Conservation (phyloP, 441 rosid genomes). For the Pelargonium citronellum region DNA sequence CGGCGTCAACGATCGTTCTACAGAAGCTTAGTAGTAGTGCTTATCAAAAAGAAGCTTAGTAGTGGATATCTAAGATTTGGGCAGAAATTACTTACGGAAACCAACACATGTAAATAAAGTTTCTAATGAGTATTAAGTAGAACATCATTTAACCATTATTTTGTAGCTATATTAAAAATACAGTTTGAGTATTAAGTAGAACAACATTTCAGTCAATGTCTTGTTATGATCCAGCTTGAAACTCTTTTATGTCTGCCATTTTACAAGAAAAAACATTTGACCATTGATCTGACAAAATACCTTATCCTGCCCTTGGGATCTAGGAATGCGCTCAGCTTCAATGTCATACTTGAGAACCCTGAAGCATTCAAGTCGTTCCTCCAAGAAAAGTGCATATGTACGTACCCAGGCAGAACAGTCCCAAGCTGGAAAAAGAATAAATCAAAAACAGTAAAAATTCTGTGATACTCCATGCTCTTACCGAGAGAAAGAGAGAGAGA, state of each 20-base stretch:
- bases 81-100: neutral
- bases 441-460: neutral
- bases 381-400: slow-evolving; percentile 86
- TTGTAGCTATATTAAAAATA: neutral
- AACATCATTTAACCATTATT: neutral
- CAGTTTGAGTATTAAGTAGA: neutral
- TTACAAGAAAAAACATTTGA: neutral
- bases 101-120: neutral
- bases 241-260: slow-evolving; percentile 4
- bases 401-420: slow-evolving; percentile 99
- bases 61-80: neutral
- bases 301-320: slow-evolving; percentile 81
- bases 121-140: neutral
- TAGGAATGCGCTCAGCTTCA: slow-evolving; percentile 83
- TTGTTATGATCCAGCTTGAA: neutral
- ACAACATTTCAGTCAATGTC: neutral
- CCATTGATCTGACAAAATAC: slow-evolving; percentile 27
- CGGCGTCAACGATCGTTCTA: neutral
- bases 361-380: slow-evolving; percentile 94
- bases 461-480: neutral
- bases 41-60: no score
- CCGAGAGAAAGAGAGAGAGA: slow-evolving; percentile 4
- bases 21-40: neutral
- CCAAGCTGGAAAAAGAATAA: slow-evolving; percentile 55
- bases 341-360: slow-evolving; percentile 82